phyloP scores from a whole-genome alignment of 2,329 filamentous ascomycete genomes.

The Gnomoniopsis smithogilvyi region DNA sequence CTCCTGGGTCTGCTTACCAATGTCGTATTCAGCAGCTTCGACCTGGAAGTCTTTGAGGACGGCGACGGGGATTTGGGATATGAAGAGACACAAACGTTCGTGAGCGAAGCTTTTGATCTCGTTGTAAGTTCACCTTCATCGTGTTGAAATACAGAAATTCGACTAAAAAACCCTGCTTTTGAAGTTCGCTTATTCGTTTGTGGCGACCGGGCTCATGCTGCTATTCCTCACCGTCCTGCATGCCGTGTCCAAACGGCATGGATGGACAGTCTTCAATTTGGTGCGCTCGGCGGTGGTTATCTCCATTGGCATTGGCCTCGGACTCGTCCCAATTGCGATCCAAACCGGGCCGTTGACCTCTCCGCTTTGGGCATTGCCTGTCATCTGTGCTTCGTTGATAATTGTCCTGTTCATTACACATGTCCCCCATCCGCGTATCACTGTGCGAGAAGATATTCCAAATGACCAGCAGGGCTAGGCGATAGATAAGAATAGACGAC shows the following conservation, averaged over 20 bases:
- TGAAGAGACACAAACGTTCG: neutral
- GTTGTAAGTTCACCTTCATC: neutral
- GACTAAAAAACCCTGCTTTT: neutral
- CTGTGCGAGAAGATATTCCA: too few species aligned
- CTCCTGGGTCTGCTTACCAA: neutral
- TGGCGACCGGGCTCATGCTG: conserved; percentile 26
- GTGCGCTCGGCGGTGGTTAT: conserved; percentile 20
- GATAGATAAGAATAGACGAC: too few species aligned
- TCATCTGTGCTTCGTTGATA: conserved; percentile 26
- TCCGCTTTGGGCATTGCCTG: conserved; percentile 27
- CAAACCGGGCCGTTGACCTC: conserved; percentile 5
- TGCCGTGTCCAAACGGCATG: conserved; percentile 25
- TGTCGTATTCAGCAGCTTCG: conserved; percentile 8
- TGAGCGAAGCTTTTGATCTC: neutral
- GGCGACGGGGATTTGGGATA: neutral
- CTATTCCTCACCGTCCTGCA: conserved; percentile 28
- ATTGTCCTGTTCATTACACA: conserved; percentile 21
- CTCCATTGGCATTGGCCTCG: conserved; percentile 20
- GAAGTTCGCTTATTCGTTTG: conserved; percentile 26
- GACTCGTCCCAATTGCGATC: conserved; percentile 22
- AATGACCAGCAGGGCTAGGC: too few species aligned
- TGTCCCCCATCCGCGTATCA: conserved; percentile 22
- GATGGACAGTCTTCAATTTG: conserved; percentile 29
- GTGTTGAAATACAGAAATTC: neutral
- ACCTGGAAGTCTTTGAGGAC: neutral